A percentile compares a stretch with the other conserved stretches of the same genome.
Evolutionary conservation across 2,329 filamentous ascomycete species (phyloP).

Genomic region (Neofusicoccum parvum): DNA sequence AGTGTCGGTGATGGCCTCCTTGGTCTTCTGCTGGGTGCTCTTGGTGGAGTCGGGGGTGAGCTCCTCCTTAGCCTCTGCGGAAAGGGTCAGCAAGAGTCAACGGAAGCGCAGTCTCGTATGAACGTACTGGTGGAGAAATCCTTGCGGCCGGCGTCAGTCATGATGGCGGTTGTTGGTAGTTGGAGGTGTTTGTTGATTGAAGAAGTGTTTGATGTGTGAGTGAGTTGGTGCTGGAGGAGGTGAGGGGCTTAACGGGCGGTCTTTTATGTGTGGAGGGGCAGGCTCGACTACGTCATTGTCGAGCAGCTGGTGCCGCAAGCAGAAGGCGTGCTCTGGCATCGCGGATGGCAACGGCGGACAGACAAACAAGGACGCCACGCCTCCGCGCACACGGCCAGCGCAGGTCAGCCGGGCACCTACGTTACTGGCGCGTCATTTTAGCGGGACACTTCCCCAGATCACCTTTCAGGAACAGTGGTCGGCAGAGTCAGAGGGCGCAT

Average conservation of each 20-base stretch:
- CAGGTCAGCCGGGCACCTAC: conserved; percentile 13
- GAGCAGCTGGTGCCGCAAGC: background rate
- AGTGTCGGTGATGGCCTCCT: conserved; percentile 59
- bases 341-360: background rate
- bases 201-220: conserved; percentile 24
- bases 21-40: conserved; percentile 61
- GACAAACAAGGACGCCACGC: conserved; percentile 2
- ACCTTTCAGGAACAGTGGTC: background rate
- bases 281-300: conserved; percentile 12
- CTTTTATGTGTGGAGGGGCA: conserved; percentile 2
- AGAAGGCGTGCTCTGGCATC: background rate
- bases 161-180: conserved; percentile 47
- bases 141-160: conserved; percentile 66
- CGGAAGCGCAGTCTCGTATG: background rate
- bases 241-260: background rate
- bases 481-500: background rate
- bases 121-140: conserved; percentile 55
- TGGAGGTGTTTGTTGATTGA: conserved; percentile 16
- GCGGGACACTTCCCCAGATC: conserved; percentile 9
- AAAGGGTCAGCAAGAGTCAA: conserved; percentile 25
- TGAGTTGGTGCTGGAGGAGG: conserved; percentile 10
- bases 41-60: conserved; percentile 62
- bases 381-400: background rate
- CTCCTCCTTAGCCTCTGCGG: conserved; percentile 58
- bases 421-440: conserved; percentile 11